Evolutionary conservation across 768 basidiomycete genomes (phyloP).

Genomic region (Tulasnella sp.): DNA sequence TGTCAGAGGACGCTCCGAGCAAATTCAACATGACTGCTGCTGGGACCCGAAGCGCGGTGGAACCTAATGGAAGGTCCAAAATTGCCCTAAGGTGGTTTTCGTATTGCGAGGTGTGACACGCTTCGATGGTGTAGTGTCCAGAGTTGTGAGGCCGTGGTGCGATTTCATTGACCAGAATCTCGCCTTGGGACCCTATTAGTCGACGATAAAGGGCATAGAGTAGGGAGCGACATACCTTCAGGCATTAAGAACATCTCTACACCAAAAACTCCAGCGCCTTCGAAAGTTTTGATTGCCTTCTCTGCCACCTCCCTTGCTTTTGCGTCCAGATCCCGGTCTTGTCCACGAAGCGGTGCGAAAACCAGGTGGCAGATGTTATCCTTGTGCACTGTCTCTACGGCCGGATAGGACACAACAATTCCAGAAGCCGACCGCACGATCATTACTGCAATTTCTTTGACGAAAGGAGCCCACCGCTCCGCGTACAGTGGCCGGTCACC

Average conservation of each 20-base stretch:
- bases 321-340: slow-evolving; percentile 27
- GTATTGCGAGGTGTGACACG: slow-evolving; percentile 92
- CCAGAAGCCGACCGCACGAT: slow-evolving; percentile 74
- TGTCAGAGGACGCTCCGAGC: slow-evolving; percentile 65
- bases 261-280: slow-evolving; percentile 90
- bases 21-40: slow-evolving; percentile 90
- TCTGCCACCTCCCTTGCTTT: slow-evolving; percentile 68
- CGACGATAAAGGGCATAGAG: not conserved
- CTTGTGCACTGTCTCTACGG: slow-evolving; percentile 91
- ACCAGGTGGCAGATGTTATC: slow-evolving; percentile 90
- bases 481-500: slow-evolving; percentile 73
- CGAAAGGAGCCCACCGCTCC: slow-evolving; percentile 86
- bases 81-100: slow-evolving; percentile 96
- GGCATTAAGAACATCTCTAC: slow-evolving; percentile 95
- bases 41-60: slow-evolving; percentile 76
- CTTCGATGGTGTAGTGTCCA: slow-evolving; percentile 97
- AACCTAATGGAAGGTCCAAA: slow-evolving; percentile 78
- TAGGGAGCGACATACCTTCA: slow-evolving; percentile 44
- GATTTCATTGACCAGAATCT: slow-evolving; percentile 86
- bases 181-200: slow-evolving; percentile 33
- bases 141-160: slow-evolving; percentile 98
- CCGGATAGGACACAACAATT: slow-evolving; percentile 72
- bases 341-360: slow-evolving; percentile 63
- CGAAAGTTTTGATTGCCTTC: slow-evolving; percentile 59
- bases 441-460: slow-evolving; percentile 91